phyloP scores from a whole-genome alignment of 1,284 basidiomycete species.

The Ustanciosporium gigantosporum region DNA sequence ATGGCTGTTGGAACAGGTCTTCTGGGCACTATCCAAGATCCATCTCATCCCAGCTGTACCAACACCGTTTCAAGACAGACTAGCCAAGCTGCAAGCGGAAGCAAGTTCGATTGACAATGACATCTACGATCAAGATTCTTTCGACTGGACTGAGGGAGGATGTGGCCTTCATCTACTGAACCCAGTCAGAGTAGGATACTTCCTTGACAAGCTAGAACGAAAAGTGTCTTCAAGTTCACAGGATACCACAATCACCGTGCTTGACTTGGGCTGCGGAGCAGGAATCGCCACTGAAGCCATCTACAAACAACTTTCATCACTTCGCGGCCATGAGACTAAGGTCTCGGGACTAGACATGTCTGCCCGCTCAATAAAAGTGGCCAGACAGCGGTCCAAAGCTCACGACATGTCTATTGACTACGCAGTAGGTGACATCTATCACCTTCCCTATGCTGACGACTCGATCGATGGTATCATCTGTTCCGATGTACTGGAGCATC shows the following conservation, averaged over 20 bases:
- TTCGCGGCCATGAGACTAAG: constrained; percentile 1
- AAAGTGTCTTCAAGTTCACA: not conserved
- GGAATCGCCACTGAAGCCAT: constrained; percentile 39
- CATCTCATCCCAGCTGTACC: constrained; percentile 31
- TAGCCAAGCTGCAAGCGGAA: constrained; percentile 52
- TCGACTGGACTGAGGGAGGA: constrained; percentile 19
- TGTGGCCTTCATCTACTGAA: constrained; percentile 26
- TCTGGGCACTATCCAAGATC: constrained; percentile 15
- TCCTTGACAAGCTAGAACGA: constrained; percentile 23
- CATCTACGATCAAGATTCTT: constrained; percentile 16
- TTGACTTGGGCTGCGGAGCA: constrained; percentile 37
- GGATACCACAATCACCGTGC: constrained; percentile 1
- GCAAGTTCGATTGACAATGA: constrained; percentile 38
- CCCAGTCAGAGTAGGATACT: constrained; percentile 30
- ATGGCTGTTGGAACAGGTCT: constrained; percentile 7
- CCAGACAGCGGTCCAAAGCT: not conserved
- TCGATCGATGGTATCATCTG: constrained; percentile 36
- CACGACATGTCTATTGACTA: constrained; percentile 6
- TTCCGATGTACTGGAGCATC: constrained; percentile 41
- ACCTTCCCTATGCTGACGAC: constrained; percentile 1
- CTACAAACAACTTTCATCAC: too few relatives aligned
- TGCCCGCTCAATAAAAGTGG: constrained; percentile 11
- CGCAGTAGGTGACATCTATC: constrained; percentile 20
- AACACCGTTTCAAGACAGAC: constrained; percentile 44
- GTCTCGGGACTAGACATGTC: constrained; percentile 23